Evolutionary conservation across 1,284 basidiomycete species (phyloP), one percentile per base, ranked within the genome.

Genomic region (Lentinula novae-zelandiae): DNA sequence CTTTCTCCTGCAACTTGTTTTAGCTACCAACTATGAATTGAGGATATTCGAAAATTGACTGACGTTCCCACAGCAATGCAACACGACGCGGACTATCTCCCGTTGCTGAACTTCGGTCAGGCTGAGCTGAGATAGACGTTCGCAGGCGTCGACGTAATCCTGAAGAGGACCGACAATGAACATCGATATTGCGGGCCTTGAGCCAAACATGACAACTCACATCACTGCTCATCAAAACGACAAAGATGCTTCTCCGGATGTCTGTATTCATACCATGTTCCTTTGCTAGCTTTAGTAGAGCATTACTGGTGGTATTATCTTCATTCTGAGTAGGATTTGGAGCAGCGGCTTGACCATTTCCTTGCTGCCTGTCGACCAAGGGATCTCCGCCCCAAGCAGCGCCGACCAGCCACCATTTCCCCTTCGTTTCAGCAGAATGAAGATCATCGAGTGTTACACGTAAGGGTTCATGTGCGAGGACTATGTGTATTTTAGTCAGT

Each of bases 251-350:
- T 60, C 95, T 81, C 39, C 96, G 84, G 36, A 98, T 90, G 65
- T 98, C 96, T 0, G 96, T 98, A 71, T 99, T 99, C 96, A 99
- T 99, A 22, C 97, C 97, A 71, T 99, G 97, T 70, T 89, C 90
- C 64, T 87, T 82, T 0, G 96, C 96, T 12, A 98, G 80, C 64
- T 88, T 89, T 38, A 91, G 68, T 38, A 99, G 76, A 10, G 80
- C 76, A 54, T 80, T 83, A 60, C 83, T 79, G 52, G 78, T 73
- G 65, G 62, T 71, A 6, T 13, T 34, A 31, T 57, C 56, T 51
- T 68, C 76, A 68, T 5, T 71, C 67, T 40, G 66, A 65, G 2
- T 63, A 65, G 8, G 69, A 38, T 62, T 38, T 38, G 33, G 52
- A 52, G 54, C 57, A 42, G 60, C 31, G 53, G 49, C 66, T 63